Evolutionary conservation across 441 rosid species (phyloP).

Genomic region (Populus tomentosa): DNA sequence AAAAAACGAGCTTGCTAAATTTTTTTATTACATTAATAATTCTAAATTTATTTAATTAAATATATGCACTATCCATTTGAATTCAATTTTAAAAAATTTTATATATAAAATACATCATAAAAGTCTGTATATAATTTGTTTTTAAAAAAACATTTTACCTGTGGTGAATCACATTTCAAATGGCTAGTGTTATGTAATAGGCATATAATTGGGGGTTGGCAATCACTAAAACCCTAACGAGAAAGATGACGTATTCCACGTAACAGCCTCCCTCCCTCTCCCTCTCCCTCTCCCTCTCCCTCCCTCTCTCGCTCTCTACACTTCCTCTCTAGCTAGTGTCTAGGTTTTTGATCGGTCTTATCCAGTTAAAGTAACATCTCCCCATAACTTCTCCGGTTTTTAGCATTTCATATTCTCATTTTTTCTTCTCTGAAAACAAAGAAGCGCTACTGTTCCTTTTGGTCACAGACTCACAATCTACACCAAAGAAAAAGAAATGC

Average conservation of each 20-base stretch:
- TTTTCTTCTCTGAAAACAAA: neutral
- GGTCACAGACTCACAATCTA: neutral
- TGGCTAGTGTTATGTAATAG: neutral
- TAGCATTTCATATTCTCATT: neutral
- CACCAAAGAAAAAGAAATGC: slow-evolving; percentile 3
- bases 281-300: neutral
- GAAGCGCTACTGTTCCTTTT: neutral
- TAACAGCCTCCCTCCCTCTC: slow-evolving; percentile 5
- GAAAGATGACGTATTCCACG: slow-evolving; percentile 6
- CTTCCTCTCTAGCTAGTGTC: neutral
- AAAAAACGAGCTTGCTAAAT: no score
- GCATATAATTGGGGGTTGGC: neutral
- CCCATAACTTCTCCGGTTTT: neutral
- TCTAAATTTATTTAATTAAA: no score
- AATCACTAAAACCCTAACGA: slow-evolving; percentile 7
- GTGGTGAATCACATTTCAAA: no score
- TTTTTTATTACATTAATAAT: no score
- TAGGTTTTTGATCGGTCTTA: neutral
- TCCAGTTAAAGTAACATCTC: neutral
- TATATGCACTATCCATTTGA: no score
- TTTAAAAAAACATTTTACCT: no score
- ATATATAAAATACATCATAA: no score
- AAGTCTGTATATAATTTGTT: no score
- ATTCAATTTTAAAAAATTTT: no score
- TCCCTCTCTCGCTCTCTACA: neutral